Evolutionary conservation across 1,284 basidiomycete species (phyloP), one percentile per base, ranked within the genome.

Genomic region (Phylloboletellus chloephorus): DNA sequence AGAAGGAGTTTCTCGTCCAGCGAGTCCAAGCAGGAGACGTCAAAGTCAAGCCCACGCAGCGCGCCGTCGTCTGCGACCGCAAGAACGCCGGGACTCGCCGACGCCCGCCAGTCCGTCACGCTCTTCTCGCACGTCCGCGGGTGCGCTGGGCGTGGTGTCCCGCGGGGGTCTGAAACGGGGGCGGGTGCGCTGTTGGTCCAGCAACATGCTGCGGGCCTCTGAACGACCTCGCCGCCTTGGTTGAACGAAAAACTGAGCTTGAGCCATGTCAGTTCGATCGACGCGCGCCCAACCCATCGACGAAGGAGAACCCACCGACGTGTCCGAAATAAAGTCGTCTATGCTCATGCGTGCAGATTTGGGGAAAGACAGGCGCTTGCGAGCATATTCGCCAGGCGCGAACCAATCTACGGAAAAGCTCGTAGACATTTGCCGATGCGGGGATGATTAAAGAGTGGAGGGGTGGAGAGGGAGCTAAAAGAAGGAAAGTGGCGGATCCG

Each of bases 381-480:
- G 47, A 5, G 39, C 38, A 29, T 39, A 53, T 33, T 37, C 54
- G 39, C 57, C 54, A 5, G 58, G 52, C 12, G 52, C 57, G 37
- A 49, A 63, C 48, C 56, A 62, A 33, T 60, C 58, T 8, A 60
- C 57, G 8, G 52, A 58, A 33, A 64, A 56, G n/a, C 48, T 61
- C 3, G 61, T n/a, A n/a, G n/a, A n/a, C n/a, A n/a, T n/a, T n/a
- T n/a, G n/a, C n/a, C n/a, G n/a, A n/a, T n/a, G n/a, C n/a, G n/a
- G n/a, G n/a, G n/a, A n/a, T n/a, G n/a, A n/a, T n/a, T n/a, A n/a
- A n/a, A n/a, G n/a, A n/a, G n/a, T n/a, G n/a, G n/a, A n/a, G n/a
- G n/a, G n/a, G n/a, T n/a, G n/a, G n/a, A n/a, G n/a, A n/a, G n/a
- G n/a, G n/a, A n/a, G n/a, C n/a, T n/a, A n/a, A n/a, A n/a, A n/a